Evolutionary conservation across 2,329 filamentous ascomycete genomes (phyloP), one percentile per base, ranked within the genome.

Genomic region (Fonsecaea multimorphosa): DNA sequence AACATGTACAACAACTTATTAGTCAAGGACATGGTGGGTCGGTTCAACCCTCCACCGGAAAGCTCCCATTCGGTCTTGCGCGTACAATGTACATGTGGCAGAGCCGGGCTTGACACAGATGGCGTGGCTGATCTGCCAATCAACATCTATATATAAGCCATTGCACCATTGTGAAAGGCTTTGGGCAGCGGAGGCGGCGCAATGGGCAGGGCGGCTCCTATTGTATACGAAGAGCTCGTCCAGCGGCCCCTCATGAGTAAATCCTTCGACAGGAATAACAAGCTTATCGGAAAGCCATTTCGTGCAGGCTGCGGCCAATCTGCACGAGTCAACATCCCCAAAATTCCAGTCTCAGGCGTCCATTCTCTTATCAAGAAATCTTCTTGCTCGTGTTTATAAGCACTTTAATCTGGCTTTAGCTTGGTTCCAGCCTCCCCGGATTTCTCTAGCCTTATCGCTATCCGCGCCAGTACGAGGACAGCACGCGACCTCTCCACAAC

Each of bases 371-470:
- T 54, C 51, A 31, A 54, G 27, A 31, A 49, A 24, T 12, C 27
- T n/a, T 27, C n/a, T 54, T 34, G 51, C 11, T 32, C 51, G 2
- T 6, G 27, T 31, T 54, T 19, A n/a, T 34, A 54, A 54, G n/a
- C 51, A 19, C 44, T 49, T 24, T 24, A 24, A 11, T 7, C 5
- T 49, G 19, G 38, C n/a, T 40, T 16, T 16, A 40, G 38, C 14
- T 40, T 40, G 38, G 4, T 16, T 14, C 38, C 51, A 54, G 51
- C 51, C 51, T 54, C 51, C 51, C 51, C 51, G 5, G 27, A 32
- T 32, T 54, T 54, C 19, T n/a, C 22, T 49, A 49, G 44, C 44
- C 44, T 49, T 49, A 49, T 49, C 44, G 44, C 44, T 49, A 24
- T 19, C 44, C 19, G 44, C 22, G 40, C 19, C 19, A 46, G 5